These are phyloP conservation scores for Alternaria gansuensis DNA, from an alignment of 2,329 filamentous ascomycete species.

Conservation along the genomic window DNA sequence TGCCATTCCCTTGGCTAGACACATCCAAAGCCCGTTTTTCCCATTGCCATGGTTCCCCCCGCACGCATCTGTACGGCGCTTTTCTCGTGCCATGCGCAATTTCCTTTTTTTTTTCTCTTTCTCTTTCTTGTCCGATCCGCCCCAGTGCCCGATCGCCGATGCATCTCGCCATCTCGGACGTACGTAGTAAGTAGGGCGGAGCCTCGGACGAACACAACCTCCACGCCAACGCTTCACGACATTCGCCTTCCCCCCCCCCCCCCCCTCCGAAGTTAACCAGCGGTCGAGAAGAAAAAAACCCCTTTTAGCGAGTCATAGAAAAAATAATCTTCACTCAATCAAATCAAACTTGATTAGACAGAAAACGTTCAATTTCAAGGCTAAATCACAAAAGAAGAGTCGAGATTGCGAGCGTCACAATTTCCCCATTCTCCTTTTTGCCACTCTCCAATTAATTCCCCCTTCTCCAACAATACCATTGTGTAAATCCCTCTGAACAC, in stretches of 20 bases:
- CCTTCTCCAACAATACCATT: conserved; percentile 10
- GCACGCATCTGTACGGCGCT: background rate
- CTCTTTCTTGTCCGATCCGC: conserved; percentile 14
- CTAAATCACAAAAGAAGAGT: conserved; percentile 3
- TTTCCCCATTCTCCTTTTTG: conserved; percentile 11
- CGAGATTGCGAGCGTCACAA: conserved; percentile 17
- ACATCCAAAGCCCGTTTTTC: background rate
- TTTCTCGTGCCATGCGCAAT: conserved; percentile 21
- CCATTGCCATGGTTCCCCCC: conserved; percentile 4
- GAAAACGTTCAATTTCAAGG: conserved; percentile 8
- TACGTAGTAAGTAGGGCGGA: background rate
- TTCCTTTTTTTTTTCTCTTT: conserved; percentile 22
- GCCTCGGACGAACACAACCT: conserved; percentile 22
- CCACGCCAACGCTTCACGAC: conserved; percentile 10
- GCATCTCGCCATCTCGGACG: conserved; percentile 18
- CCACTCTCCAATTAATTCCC: conserved; percentile 1
- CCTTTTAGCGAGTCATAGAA: conserved; percentile 7
- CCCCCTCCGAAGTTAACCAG: background rate
- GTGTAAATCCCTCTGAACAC: conserved; percentile 8
- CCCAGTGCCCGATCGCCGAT: conserved; percentile 2
- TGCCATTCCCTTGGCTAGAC: conserved; percentile 6
- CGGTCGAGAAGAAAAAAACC: background rate
- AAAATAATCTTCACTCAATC: background rate
- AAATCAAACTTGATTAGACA: background rate
- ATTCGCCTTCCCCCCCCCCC: background rate